Evolutionary conservation across 495 filamentous ascomycete species (phyloP).

Genomic region (Entonaema liquescens): DNA sequence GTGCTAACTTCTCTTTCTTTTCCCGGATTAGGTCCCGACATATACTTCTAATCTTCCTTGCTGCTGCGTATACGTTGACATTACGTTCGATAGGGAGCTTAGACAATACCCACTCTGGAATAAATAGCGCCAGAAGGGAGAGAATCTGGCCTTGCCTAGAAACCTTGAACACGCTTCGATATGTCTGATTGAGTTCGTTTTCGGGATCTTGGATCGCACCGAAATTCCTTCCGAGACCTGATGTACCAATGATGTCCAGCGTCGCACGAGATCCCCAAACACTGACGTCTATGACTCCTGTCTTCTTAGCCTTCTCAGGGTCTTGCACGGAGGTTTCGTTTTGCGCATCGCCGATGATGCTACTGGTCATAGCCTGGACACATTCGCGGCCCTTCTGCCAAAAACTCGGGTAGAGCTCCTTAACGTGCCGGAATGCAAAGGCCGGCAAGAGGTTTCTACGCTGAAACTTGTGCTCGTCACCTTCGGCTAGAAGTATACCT

Average conservation of each 20-base stretch:
- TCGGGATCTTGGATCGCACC: constrained; percentile 69
- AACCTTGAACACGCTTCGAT: constrained; percentile 66
- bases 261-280: constrained; percentile 77
- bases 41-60: constrained; percentile 65
- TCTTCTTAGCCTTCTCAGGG: constrained; percentile 51
- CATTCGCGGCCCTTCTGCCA: constrained; percentile 71
- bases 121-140: constrained; percentile 53
- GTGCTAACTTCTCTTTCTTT: constrained; percentile 70
- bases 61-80: constrained; percentile 62
- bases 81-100: constrained; percentile 74
- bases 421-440: constrained; percentile 85
- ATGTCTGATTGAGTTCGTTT: constrained; percentile 72
- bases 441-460: constrained; percentile 83
- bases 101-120: constrained; percentile 60
- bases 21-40: constrained; percentile 72
- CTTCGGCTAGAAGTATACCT: constrained; percentile 84
- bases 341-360: constrained; percentile 39
- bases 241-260: constrained; percentile 86
- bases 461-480: constrained; percentile 84
- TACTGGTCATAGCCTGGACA: constrained; percentile 57
- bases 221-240: constrained; percentile 85
- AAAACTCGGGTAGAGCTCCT: constrained; percentile 85
- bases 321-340: constrained; percentile 53
- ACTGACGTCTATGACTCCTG: constrained; percentile 70
- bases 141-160: constrained; percentile 52